phyloP scores from a whole-genome alignment of 2,329 filamentous ascomycete genomes.

The Dothistroma septosporum region DNA sequence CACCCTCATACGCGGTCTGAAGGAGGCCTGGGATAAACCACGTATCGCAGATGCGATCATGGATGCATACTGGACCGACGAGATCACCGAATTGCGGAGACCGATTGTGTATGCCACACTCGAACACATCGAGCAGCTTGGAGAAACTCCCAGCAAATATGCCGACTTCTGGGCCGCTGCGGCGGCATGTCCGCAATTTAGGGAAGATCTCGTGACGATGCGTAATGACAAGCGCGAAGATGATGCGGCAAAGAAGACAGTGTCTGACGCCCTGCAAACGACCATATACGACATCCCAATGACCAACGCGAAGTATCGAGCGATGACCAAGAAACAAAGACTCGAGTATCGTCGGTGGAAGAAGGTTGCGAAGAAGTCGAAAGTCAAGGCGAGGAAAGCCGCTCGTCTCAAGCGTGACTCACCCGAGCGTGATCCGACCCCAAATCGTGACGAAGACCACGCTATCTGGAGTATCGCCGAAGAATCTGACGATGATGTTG shows the following conservation, averaged over 20 bases:
- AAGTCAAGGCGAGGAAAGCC: too few relatives aligned
- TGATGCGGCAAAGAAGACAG: too few relatives aligned
- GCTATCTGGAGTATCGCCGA: neutral
- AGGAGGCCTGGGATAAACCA: neutral
- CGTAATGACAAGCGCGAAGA: too few relatives aligned
- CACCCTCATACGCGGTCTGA: neutral
- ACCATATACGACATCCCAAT: too few relatives aligned
- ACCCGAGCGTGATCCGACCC: neutral
- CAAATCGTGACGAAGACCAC: neutral
- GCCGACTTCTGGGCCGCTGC: neutral
- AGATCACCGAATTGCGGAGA: neutral
- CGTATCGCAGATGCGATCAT: neutral
- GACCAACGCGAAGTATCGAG: too few relatives aligned
- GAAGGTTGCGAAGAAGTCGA: too few relatives aligned
- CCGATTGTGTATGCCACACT: neutral
- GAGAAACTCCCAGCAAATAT: neutral
- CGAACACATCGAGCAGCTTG: neutral
- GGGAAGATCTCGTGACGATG: neutral
- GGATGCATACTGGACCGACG: neutral
- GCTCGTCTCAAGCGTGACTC: too few relatives aligned
- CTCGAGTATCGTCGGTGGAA: too few relatives aligned
- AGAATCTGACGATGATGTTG: neutral
- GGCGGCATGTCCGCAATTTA: neutral
- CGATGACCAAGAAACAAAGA: too few relatives aligned
- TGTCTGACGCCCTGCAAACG: too few relatives aligned